These are phyloP conservation scores for Candida anglica DNA, from an alignment of 805 yeast species.

Conservation along the genomic window DNA sequence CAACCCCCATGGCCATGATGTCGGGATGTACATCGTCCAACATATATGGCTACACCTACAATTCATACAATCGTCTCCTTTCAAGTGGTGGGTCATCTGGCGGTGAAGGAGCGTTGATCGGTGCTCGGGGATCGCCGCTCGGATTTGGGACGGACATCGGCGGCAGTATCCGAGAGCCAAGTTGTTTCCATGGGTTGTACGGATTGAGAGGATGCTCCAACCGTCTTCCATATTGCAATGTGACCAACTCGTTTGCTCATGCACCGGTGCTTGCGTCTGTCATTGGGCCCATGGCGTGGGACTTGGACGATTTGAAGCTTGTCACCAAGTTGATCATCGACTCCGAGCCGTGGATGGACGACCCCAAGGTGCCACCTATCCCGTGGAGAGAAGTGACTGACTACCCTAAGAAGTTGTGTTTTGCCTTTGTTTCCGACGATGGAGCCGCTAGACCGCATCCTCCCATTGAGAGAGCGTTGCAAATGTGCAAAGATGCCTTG, in stretches of 20 bases:
- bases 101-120: slow-evolving; percentile 49
- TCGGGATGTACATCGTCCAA: slow-evolving; percentile 3
- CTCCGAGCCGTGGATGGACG: slow-evolving; percentile 5
- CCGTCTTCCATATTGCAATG: slow-evolving; percentile 34
- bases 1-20: slow-evolving; percentile 6
- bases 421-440: slow-evolving; percentile 2
- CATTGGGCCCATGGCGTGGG: slow-evolving; percentile 15
- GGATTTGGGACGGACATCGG: slow-evolving; percentile 47
- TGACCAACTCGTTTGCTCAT: slow-evolving; percentile 1
- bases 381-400: slow-evolving; percentile 3
- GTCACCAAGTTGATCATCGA: slow-evolving; percentile 5
- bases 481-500: not conserved
- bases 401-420: not conserved
- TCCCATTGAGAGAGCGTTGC: slow-evolving; percentile 3
- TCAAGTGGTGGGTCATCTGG: slow-evolving; percentile 54
- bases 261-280: slow-evolving; percentile 4
- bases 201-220: slow-evolving; percentile 46
- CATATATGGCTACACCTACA: slow-evolving; percentile 15
- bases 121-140: slow-evolving; percentile 36
- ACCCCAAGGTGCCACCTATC: slow-evolving; percentile 4
- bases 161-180: slow-evolving; percentile 53
- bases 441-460: slow-evolving; percentile 1
- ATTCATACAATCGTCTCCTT: slow-evolving; percentile 30
- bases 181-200: slow-evolving; percentile 50
- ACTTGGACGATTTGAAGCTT: slow-evolving; percentile 3